Percentiles rank a stretch among this genome's conserved stretches.
Evolutionary conservation across 441 rosid species (phyloP).

Genomic region (Eutrema salsugineum): DNA sequence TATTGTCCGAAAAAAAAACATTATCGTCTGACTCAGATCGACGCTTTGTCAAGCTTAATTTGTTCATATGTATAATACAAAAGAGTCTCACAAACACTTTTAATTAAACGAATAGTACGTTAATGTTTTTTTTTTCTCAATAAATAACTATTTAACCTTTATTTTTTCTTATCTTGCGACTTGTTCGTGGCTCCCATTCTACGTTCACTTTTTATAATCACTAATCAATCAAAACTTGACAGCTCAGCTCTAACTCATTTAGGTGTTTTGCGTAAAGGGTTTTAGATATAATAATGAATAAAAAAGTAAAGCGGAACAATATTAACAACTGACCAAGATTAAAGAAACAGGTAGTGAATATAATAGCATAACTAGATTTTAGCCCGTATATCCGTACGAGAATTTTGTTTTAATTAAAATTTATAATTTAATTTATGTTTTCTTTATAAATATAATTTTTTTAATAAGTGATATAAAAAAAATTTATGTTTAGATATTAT

Average conservation of each 20-base stretch:
- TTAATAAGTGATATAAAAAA: too few relatives aligned
- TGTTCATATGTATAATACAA: conserved; percentile 21
- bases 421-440: too few relatives aligned
- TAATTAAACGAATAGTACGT: conserved; percentile 12
- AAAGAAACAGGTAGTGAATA: too few relatives aligned
- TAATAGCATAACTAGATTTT: too few relatives aligned
- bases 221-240: conserved; percentile 40
- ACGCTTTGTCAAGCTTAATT: conserved; percentile 31
- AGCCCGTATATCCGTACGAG: too few relatives aligned
- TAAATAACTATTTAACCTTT: conserved; percentile 19
- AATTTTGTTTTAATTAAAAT: too few relatives aligned
- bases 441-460: too few relatives aligned
- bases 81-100: conserved; percentile 32
- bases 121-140: neutral
- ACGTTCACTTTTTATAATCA: conserved; percentile 17
- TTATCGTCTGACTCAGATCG: conserved; percentile 52
- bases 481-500: too few relatives aligned
- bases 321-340: too few relatives aligned
- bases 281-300: neutral
- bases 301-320: too few relatives aligned
- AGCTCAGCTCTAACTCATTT: conserved; percentile 37
- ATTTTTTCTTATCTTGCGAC: conserved; percentile 30
- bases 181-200: conserved; percentile 39
- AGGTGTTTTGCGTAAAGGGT: conserved; percentile 18
- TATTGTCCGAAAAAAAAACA: conserved; percentile 26